Conservation (phyloP, 371 early-diverging fungal species). For the Nematocida homosporus region DNA sequence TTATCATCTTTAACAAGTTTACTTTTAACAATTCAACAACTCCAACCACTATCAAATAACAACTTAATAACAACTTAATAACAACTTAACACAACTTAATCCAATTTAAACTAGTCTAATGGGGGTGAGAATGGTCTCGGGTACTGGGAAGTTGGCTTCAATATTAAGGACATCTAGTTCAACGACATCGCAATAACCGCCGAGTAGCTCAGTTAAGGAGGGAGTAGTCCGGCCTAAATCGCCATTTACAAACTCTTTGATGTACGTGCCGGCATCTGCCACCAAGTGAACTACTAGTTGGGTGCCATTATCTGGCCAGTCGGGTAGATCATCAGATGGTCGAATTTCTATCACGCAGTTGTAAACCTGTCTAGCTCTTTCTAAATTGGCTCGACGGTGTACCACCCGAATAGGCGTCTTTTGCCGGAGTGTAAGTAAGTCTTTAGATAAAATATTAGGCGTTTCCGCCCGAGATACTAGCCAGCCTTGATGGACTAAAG, state of each 20-base stretch:
- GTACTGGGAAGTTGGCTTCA: conserved; percentile 63
- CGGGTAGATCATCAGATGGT: not conserved
- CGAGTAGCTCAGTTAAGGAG: conserved; percentile 72
- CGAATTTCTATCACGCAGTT: conserved; percentile 7
- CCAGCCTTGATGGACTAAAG: not conserved
- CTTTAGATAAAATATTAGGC: not conserved
- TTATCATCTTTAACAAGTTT: too few relatives aligned
- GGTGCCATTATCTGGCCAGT: not conserved
- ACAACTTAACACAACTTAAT: not conserved
- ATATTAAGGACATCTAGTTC: conserved; percentile 79
- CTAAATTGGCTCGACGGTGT: conserved; percentile 66
- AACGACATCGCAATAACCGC: conserved; percentile 72
- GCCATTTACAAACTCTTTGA: conserved; percentile 94
- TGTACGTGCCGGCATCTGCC: conserved; percentile 80
- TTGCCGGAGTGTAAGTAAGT: conserved; percentile 71
- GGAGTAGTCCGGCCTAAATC: conserved; percentile 84
- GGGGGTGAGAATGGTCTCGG: not conserved
- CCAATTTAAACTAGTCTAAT: not conserved
- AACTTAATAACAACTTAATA: not conserved
- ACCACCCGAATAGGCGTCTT: conserved; percentile 83
- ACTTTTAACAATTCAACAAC: too few relatives aligned
- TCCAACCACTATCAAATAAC: not conserved
- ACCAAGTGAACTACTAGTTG: conserved; percentile 8
- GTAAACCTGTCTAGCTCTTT: conserved; percentile 49
- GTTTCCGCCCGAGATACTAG: not conserved